Evolutionary conservation across 371 early-diverging fungal genomes (phyloP), one percentile per base, ranked within the genome.

Genomic region (Mortierella sp.): DNA sequence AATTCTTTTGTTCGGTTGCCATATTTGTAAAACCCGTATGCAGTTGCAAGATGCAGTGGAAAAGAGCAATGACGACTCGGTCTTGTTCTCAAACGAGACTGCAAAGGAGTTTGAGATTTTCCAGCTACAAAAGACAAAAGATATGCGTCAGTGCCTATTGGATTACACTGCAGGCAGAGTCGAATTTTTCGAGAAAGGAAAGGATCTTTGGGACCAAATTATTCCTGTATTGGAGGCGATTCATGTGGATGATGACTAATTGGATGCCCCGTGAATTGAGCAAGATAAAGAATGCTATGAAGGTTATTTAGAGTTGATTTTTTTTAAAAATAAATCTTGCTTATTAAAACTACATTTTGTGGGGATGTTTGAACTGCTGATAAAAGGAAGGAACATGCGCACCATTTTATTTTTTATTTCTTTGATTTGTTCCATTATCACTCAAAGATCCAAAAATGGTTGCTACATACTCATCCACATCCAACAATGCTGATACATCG

Each of bases 21-120:
- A 1, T 57, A 17, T 29, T 28, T 17, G 45, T 40, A 31, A 42
- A 15, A 28, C 43, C 77, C 13, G 8, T 37, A 37, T 37, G 10
- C 19, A 96, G 93, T 88, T 97, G n/a, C 85, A 92, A 85, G 89
- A 91, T 3, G 97, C 93, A 0, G 93, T 96, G 13, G 89, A 93
- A 23, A 86, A 87, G 72, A 93, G 93, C 37, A 83, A 88, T 63
- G 87, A 92, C 31, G 91, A 92, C 3, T 87, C 94, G 0, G 85
- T 82, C 8, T 89, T 88, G 9, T 96, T 97, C 66, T 94, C 95
- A 1, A 87, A 90, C 43, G 92, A 94, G 80, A 91, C 96, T 1
- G 83, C 83, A 29, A 92, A 90, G 55, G 98, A 98, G 84, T 92
- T 93, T 63, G 90, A 90, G 6, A 88, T 92, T 45, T 96, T 96